A percentile compares a stretch with the other conserved stretches of the same genome.
Evolutionary conservation across 495 filamentous ascomycete species (phyloP).

Genomic region (Penicillium diatomitis): DNA sequence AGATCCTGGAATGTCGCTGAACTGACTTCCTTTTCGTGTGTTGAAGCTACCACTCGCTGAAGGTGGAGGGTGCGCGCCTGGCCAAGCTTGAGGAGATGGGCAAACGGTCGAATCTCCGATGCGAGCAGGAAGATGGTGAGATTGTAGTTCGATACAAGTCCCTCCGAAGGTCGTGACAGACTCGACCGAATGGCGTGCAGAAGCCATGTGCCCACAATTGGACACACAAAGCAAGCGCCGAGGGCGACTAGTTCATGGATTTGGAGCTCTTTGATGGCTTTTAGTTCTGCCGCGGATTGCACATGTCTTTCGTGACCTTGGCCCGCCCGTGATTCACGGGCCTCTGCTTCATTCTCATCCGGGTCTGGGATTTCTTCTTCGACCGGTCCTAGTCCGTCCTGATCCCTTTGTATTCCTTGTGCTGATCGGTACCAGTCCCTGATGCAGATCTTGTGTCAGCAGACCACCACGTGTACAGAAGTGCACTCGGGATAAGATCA

Average conservation of each 20-base stretch:
- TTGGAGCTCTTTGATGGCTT: conserved; percentile 56
- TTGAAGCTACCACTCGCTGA: conserved; percentile 58
- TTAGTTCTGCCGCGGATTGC: conserved; percentile 5
- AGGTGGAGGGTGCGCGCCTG: conserved; percentile 73
- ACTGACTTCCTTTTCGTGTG: conserved; percentile 33
- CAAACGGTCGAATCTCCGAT: conserved; percentile 71
- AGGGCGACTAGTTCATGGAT: conserved; percentile 67
- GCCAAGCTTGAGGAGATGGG: conserved; percentile 73
- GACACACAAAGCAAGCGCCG: conserved; percentile 68
- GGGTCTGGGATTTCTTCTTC: conserved; percentile 23
- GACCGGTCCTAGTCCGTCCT: conserved; percentile 37
- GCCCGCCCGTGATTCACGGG: neutral
- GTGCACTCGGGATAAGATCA: too few relatives aligned
- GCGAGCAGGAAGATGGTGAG: conserved; percentile 89
- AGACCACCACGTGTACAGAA: too few relatives aligned
- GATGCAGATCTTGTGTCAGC: too few relatives aligned
- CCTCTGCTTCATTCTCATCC: conserved; percentile 10
- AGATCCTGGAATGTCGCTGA: conserved; percentile 47
- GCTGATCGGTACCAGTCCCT: conserved; percentile 90
- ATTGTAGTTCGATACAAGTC: conserved; percentile 84
- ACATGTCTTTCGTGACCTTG: neutral
- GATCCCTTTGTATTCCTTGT: conserved; percentile 49
- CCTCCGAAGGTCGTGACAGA: conserved; percentile 74
- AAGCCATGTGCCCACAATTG: conserved; percentile 66
- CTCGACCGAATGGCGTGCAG: conserved; percentile 66